Conservation (phyloP, 768 basidiomycete species). For the Suillus placidus region DNA sequence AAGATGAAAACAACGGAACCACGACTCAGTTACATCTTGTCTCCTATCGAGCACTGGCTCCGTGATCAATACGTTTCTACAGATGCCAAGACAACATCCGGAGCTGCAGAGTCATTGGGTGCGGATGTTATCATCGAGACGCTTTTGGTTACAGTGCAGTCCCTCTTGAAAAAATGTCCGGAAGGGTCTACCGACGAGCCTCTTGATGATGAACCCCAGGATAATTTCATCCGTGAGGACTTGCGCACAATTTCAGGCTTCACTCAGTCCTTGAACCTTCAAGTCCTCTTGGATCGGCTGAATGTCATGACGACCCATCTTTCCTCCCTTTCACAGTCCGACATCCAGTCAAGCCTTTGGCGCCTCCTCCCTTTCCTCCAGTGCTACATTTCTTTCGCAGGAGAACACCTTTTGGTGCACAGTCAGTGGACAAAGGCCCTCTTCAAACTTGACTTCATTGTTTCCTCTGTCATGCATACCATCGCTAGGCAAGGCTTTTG, state of each 20-base stretch:
- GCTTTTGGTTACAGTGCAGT: constrained; percentile 68
- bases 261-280: constrained; percentile 52
- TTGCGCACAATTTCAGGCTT: constrained; percentile 47
- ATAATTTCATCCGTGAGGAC: constrained; percentile 56
- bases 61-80: constrained; percentile 32
- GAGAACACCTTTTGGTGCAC: constrained; percentile 58
- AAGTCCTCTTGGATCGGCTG: constrained; percentile 45
- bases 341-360: constrained; percentile 40
- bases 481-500: constrained; percentile 91
- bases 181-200: constrained; percentile 19
- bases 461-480: constrained; percentile 72
- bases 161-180: constrained; percentile 48
- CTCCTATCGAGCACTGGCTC: constrained; percentile 33
- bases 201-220: constrained; percentile 35
- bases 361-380: constrained; percentile 77
- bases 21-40: constrained; percentile 30
- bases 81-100: constrained; percentile 1
- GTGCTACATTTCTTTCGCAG: constrained; percentile 57
- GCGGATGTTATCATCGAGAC: constrained; percentile 56
- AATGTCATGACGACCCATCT: constrained; percentile 42
- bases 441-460: constrained; percentile 82
- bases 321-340: constrained; percentile 34
- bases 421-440: constrained; percentile 71
- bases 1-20: constrained; percentile 34
- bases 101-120: constrained; percentile 10